Conservation (phyloP, 768 basidiomycete species). For the Amanita jacksonii region DNA sequence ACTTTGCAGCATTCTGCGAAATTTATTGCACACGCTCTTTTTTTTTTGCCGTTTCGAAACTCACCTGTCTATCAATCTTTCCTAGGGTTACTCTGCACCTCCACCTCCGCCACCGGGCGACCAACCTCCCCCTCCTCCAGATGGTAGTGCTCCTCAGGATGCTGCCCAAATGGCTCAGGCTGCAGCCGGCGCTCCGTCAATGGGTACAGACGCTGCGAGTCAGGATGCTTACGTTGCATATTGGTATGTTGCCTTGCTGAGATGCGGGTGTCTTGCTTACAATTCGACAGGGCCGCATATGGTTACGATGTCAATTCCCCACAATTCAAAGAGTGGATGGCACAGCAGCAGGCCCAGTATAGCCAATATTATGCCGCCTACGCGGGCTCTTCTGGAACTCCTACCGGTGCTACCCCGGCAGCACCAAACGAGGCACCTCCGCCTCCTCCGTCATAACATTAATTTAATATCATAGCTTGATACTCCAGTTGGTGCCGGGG, state of each 20-base stretch:
- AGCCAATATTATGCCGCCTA: conserved; percentile 63
- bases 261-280: conserved; percentile 1
- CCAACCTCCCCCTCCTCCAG: conserved; percentile 31
- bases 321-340: conserved; percentile 77
- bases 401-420: conserved; percentile 12
- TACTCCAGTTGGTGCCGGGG: too few relatives aligned
- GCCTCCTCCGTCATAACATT: conserved; percentile 22
- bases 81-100: conserved; percentile 38
- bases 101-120: conserved; percentile 48
- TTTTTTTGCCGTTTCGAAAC: conserved; percentile 2
- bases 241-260: conserved; percentile 31
- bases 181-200: conserved; percentile 10
- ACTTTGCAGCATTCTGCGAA: conserved; percentile 4
- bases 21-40: conserved; percentile 4
- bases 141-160: conserved; percentile 28
- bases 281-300: conserved; percentile 57
- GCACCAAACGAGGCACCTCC: conserved; percentile 18
- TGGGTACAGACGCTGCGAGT: conserved; percentile 14
- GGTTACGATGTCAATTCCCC: conserved; percentile 80
- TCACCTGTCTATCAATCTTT: conserved; percentile 5
- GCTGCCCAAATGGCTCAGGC: conserved; percentile 5
- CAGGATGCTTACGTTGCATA: conserved; percentile 49
- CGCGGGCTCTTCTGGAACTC: conserved; percentile 16
- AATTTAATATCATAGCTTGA: neutral
- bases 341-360: conserved; percentile 65